A percentile compares a stretch with the other conserved stretches of the same genome.
Conservation (phyloP, 2,329 filamentous ascomycete genomes). For the Fusarium coffeatum region DNA sequence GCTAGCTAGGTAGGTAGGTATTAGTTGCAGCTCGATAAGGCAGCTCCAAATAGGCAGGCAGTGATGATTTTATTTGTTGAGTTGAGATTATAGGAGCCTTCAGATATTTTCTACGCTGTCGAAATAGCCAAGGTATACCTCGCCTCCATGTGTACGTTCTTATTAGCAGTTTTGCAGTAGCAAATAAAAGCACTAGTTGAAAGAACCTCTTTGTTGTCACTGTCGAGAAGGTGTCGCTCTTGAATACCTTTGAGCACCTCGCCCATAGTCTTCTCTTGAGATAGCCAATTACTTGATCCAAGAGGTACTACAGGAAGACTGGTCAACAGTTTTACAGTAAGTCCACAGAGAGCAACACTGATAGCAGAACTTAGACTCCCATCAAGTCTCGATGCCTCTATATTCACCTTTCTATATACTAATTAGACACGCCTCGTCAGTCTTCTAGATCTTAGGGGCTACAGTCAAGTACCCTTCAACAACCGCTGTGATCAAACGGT, state of each 20-base stretch:
- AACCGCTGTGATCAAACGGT: constrained; percentile 85
- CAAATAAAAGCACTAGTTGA: background rate
- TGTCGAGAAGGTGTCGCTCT: too few relatives aligned
- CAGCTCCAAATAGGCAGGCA: too few relatives aligned
- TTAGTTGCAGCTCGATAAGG: background rate
- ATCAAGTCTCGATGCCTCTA: constrained; percentile 9
- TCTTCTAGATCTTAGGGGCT: constrained; percentile 62
- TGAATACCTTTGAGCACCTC: background rate
- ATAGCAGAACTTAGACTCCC: background rate
- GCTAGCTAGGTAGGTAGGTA: background rate
- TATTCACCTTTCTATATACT: background rate
- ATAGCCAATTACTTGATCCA: background rate
- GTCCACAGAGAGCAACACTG: background rate
- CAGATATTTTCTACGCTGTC: background rate
- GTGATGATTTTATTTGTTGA: too few relatives aligned
- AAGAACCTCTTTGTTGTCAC: background rate
- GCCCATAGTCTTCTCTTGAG: background rate
- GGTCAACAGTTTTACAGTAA: background rate
- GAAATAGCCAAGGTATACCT: background rate
- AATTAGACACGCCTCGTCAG: background rate
- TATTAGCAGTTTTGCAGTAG: background rate
- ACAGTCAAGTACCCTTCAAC: constrained; percentile 76
- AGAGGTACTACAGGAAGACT: background rate
- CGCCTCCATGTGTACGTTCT: background rate
- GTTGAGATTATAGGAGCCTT: background rate